Conservation (phyloP, 768 basidiomycete species). For the Trametes punicea region DNA sequence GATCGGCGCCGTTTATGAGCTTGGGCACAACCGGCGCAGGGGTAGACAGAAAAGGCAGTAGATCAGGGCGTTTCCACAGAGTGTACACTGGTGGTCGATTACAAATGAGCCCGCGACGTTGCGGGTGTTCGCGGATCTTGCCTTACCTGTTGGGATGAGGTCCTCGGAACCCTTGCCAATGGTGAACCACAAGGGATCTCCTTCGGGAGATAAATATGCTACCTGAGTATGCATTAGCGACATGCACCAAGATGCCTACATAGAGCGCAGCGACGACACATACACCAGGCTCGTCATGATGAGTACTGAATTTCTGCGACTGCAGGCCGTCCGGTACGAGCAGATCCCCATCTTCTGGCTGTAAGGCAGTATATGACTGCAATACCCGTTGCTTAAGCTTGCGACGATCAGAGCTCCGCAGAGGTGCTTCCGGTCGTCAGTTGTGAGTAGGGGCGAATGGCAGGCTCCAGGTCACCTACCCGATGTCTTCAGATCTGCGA, state of each 20-base stretch:
- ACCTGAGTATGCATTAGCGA: conserved; percentile 40
- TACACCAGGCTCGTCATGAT: conserved; percentile 65
- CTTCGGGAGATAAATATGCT: conserved; percentile 58
- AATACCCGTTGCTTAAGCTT: conserved; percentile 64
- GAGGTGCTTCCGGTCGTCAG: conserved; percentile 42
- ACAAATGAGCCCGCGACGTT: background rate
- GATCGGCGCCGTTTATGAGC: conserved; percentile 76
- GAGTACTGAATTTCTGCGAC: conserved; percentile 64
- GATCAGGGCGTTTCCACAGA: conserved; percentile 66
- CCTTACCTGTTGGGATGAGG: conserved; percentile 64
- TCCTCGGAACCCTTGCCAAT: conserved; percentile 64
- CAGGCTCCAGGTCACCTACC: conserved; percentile 27
- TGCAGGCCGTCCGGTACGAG: conserved; percentile 74
- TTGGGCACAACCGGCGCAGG: conserved; percentile 68
- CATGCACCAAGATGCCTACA: no score
- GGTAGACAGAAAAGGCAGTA: conserved; percentile 71
- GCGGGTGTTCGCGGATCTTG: background rate
- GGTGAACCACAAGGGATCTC: conserved; percentile 78
- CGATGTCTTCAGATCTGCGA: conserved; percentile 66
- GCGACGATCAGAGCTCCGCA: conserved; percentile 69
- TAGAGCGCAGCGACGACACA: conserved; percentile 22
- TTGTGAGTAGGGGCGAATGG: background rate
- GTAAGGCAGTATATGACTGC: conserved; percentile 40
- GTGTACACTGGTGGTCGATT: conserved; percentile 58
- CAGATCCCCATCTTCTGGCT: conserved; percentile 58